These are phyloP conservation scores for Spinacia oleracea DNA, from an alignment of 179 eudicot species.

Conservation along the genomic window DNA sequence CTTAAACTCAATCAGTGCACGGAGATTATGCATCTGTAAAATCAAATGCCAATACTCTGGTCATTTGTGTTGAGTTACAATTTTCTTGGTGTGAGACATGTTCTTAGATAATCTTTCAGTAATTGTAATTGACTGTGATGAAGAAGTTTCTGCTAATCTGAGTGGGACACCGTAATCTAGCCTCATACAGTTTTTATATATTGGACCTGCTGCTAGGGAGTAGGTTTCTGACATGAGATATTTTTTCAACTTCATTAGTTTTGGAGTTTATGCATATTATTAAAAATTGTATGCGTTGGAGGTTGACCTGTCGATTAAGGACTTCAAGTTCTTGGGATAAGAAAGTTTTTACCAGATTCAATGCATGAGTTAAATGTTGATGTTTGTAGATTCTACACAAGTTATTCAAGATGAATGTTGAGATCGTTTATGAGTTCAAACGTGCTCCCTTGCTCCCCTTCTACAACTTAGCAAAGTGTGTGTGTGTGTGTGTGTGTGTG, in stretches of 20 bases:
- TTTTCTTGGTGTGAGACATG: background rate
- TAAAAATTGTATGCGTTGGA: background rate
- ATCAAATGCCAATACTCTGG: background rate
- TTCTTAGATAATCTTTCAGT: background rate
- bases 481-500: background rate
- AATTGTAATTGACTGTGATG: background rate
- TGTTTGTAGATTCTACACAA: background rate
- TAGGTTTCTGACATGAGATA: too few relatives aligned
- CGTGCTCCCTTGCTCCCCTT: too few relatives aligned
- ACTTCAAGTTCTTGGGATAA: conserved; percentile 1
- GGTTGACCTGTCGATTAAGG: background rate
- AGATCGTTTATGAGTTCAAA: background rate
- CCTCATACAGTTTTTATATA: background rate
- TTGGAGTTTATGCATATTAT: background rate
- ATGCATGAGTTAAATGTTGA: background rate
- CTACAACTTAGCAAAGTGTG: background rate
- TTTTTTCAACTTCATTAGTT: background rate
- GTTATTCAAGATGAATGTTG: background rate
- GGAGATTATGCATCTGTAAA: background rate
- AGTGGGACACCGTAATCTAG: background rate
- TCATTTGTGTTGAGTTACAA: background rate
- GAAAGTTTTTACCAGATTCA: background rate
- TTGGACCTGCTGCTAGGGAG: too few relatives aligned
- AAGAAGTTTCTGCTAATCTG: background rate
- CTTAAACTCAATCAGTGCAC: too few relatives aligned